Evolutionary conservation across 805 yeast genomes (phyloP), one percentile per base, ranked within the genome.

Genomic region (Candida nemodendra): DNA sequence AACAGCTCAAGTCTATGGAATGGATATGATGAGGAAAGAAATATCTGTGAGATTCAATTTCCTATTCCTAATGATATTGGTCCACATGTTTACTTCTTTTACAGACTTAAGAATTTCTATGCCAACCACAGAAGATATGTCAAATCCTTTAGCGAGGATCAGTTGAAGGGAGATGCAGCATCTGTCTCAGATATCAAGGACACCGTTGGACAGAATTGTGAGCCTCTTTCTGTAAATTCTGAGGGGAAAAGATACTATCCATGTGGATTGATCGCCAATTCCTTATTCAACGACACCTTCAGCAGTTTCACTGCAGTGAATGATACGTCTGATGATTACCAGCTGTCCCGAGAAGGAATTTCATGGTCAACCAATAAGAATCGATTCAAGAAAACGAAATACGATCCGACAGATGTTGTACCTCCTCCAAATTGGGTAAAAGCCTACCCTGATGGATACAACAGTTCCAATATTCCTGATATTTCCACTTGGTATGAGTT

Each of bases 111-210:
- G 32, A 84, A 85, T 59, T 93, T 91, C 61, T 87, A 72, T 62
- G 96, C 95, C 57, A 91, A 93, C 64, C 99, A 91, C 66, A 79
- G 99, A 46, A 84, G 95, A 50, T 93, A 84, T 57, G 97, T 89
- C n/a, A 79, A 78, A 50, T 84, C 95, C 8, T 84, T 74, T 60
- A 90, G 89, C 59, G 78, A 83, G 52, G 74, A 74, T 39, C 99
- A 91, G 63, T 56, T 91, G 34, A 79, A 78, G 47, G 99, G 99
- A 5, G 63, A 76, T 27, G 82, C 84, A 2, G 79, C 85, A 2
- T 51, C 74, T 2, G 66, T 66, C 1, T 62, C 61, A 14, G 72
- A 65, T 29, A 66, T 93, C 25, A 71, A 69, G 18, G 78, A 74
- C 48, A 74, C 77, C 31, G 65, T 62, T 37, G 68, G 71, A 26